Evolutionary conservation across 164 flowering plant species (phyloP).

Genomic region (Berberis thunbergii): DNA sequence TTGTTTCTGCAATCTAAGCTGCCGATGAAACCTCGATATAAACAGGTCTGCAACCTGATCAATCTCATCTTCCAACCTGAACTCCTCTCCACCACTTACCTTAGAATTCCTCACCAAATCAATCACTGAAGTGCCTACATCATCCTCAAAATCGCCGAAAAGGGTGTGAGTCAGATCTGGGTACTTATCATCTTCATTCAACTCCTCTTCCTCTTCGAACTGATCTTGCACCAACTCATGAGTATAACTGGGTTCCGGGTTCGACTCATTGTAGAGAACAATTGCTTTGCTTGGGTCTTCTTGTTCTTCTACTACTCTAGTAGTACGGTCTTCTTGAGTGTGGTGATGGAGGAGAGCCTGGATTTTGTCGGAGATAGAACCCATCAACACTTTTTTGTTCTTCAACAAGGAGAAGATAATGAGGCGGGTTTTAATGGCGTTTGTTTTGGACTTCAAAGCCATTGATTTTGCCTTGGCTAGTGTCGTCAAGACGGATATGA

Average conservation of each 20-base stretch:
- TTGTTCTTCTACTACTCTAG: not conserved
- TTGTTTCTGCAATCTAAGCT: constrained; percentile 63
- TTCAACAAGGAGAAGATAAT: constrained; percentile 37
- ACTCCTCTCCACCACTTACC: constrained; percentile 35
- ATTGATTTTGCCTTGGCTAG: constrained; percentile 38
- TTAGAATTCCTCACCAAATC: constrained; percentile 57
- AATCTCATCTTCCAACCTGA: constrained; percentile 71
- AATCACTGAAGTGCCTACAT: constrained; percentile 37
- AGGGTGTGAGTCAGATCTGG: constrained; percentile 44
- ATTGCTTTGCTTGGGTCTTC: constrained; percentile 22
- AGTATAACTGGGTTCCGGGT: constrained; percentile 4
- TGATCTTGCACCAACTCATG: not conserved
- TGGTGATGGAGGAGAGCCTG: constrained; percentile 29
- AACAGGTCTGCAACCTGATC: constrained; percentile 75
- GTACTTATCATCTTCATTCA: constrained; percentile 22
- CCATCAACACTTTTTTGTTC: constrained; percentile 38
- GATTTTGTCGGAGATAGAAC: constrained; percentile 44
- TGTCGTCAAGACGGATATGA: constrained; percentile 23
- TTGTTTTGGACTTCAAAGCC: constrained; percentile 40
- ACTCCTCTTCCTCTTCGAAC: not conserved
- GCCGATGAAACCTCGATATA: constrained; percentile 51
- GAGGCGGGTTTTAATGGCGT: constrained; percentile 38
- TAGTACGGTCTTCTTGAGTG: not conserved
- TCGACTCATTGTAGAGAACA: constrained; percentile 17
- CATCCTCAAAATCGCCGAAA: constrained; percentile 26